A percentile compares a stretch with the other conserved stretches of the same genome.
Conservation (phyloP, 73 alveolate genomes). For the Paramecium octaurelia region DNA sequence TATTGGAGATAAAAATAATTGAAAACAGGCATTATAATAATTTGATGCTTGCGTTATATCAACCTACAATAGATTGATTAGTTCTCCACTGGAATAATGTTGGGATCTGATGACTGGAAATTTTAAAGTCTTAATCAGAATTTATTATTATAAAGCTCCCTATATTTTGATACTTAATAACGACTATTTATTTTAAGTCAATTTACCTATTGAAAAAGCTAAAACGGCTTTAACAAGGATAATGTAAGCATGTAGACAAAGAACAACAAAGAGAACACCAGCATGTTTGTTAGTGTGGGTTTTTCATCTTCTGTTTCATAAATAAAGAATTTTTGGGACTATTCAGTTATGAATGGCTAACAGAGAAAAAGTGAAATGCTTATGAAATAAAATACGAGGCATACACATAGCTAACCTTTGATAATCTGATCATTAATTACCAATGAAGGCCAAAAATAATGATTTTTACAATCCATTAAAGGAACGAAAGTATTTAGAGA, state of each 20-base stretch:
- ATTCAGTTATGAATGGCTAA: not conserved
- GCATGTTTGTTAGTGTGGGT: not conserved
- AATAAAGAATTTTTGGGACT: not conserved
- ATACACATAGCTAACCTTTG: not conserved
- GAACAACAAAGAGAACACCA: not conserved
- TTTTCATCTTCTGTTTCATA: not conserved
- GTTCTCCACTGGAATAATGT: constrained; percentile 7
- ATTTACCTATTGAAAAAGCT: not conserved
- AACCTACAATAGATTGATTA: not conserved
- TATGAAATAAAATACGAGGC: not conserved
- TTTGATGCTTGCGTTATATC: not conserved
- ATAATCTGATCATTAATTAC: not conserved
- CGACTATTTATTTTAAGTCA: not conserved
- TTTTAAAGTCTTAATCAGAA: not conserved
- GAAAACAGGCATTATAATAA: not conserved
- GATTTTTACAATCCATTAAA: not conserved
- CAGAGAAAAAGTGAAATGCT: not conserved
- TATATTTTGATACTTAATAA: not conserved
- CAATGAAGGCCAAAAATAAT: not conserved
- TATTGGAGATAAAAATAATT: not conserved
- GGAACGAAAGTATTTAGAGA: not conserved
- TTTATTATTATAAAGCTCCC: not conserved
- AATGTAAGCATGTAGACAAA: not conserved
- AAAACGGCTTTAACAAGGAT: not conserved
- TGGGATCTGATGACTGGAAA: not conserved